Evolutionary conservation across 2,329 filamentous ascomycete species (phyloP), one percentile per base, ranked within the genome.

Genomic region (Fusarium udum): DNA sequence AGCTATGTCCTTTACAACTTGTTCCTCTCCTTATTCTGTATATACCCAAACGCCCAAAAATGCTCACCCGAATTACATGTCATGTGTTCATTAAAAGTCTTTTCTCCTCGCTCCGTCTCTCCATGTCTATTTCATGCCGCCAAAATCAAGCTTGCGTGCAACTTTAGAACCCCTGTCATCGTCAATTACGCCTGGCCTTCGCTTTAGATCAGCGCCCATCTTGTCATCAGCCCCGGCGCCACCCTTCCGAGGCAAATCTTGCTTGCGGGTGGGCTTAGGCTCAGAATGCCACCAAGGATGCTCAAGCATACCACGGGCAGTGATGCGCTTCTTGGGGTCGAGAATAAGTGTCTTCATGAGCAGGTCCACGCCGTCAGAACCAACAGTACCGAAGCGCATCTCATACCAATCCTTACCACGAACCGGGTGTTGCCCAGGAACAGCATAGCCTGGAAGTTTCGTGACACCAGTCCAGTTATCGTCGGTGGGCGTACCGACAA

Each of bases 391-490:
- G 79, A 99, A 98, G 69, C 91, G 90, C 60, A 86, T 85, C 79
- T 92, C 87, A 85, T 94, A 98, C 79, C 92, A 92, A 63, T 93
- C 91, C 70, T 89, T 88, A 3, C 90, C 90, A 71, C 89, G 88
- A 82, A 94, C 76, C 76, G 90, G 85, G 70, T 90, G 87, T 63
- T 89, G 84, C 10, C 89, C 88, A 4, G 92, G 88, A 3, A 92
- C 88, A n/a, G 95, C 90, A 82, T 96, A 99, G 67, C 92, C 92
- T 20, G 91, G 90, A 16, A 99, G 86, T 72, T 90, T 90, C 9
- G 91, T 91, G 13, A 99, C 95, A 34, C 95, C 95, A 2, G 96
- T 95, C 96, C 96, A 99, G 80, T 95, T 95, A 22, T 96, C 93
- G 80, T 99, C 96, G 9, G 91, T 96, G 1, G 96, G 96, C 0